These are phyloP conservation scores for Ormosia emarginata DNA, from an alignment of 306 rosid species.

Conservation along the genomic window DNA sequence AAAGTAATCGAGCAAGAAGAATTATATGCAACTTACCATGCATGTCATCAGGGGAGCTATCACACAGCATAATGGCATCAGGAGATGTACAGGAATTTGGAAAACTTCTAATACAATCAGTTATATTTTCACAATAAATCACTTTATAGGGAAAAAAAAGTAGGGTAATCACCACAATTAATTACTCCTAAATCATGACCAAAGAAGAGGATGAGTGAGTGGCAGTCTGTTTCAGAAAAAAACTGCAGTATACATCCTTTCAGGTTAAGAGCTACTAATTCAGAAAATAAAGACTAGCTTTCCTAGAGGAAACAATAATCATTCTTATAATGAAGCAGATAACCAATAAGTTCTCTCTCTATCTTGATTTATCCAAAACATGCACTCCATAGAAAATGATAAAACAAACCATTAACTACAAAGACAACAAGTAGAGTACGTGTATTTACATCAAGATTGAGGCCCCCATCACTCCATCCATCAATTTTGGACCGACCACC, in stretches of 20 bases:
- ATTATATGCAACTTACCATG: conserved; percentile 26
- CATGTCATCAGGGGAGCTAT: conserved; percentile 8
- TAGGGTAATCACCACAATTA: background rate
- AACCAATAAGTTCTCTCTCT: background rate
- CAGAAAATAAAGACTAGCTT: background rate
- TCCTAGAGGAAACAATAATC: background rate
- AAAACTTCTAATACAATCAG: background rate
- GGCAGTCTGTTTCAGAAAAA: background rate
- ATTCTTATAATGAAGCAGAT: conserved; percentile 6
- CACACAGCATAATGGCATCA: background rate
- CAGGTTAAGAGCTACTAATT: background rate
- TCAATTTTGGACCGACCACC: conserved; percentile 98
- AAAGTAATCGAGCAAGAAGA: conserved; percentile 39
- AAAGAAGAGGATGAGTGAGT: background rate
- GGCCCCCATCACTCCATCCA: conserved; percentile 96
- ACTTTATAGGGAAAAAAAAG: background rate
- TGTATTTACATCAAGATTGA: conserved; percentile 77
- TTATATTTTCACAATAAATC: background rate
- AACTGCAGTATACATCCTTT: background rate
- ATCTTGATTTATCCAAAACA: background rate
- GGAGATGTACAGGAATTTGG: background rate
- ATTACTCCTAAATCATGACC: background rate
- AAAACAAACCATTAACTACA: conserved; percentile 1
- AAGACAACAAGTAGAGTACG: conserved; percentile 24
- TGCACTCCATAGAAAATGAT: background rate